Conservation (phyloP, 805 yeast species). For the Saturnispora gosingensis region DNA sequence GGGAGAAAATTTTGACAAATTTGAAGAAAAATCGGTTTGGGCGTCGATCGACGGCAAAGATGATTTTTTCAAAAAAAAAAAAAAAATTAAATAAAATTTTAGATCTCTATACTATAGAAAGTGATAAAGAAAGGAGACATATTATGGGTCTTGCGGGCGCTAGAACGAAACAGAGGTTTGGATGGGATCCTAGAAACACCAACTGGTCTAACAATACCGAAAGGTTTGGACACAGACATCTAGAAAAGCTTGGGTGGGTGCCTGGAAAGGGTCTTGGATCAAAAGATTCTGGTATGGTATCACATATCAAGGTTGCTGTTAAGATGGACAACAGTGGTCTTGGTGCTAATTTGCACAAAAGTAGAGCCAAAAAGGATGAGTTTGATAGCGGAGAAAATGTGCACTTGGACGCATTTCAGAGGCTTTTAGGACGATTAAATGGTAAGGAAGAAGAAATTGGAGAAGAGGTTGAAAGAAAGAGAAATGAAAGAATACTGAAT, state of each 20-base stretch:
- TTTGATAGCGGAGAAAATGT: slow-evolving; percentile 77
- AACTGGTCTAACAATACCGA: slow-evolving; percentile 82
- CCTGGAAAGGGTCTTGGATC: slow-evolving; percentile 87
- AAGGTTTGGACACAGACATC: slow-evolving; percentile 81
- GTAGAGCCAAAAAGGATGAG: slow-evolving; percentile 46
- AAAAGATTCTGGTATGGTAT: slow-evolving; percentile 53
- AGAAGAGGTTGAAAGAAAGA: slow-evolving; percentile 58
- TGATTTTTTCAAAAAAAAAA: not conserved
- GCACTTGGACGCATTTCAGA: slow-evolving; percentile 88
- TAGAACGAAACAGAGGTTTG: slow-evolving; percentile 74
- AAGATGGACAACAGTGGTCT: slow-evolving; percentile 81
- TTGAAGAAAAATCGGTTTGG: not conserved
- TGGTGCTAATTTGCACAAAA: slow-evolving; percentile 64
- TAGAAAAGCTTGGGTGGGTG: slow-evolving; percentile 80
- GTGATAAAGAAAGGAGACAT: not conserved
- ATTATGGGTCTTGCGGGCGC: slow-evolving; percentile 77
- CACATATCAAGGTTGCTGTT: slow-evolving; percentile 74
- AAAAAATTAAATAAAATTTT: not conserved
- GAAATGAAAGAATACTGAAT: slow-evolving; percentile 60
- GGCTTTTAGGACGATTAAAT: slow-evolving; percentile 79
- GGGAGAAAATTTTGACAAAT: not conserved
- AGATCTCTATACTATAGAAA: not conserved
- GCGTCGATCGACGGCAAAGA: not conserved
- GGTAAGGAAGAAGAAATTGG: slow-evolving; percentile 67
- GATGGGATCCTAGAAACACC: slow-evolving; percentile 88